These are phyloP conservation scores for Venturia effusa DNA, from an alignment of 2,329 filamentous ascomycete species.

Conservation along the genomic window DNA sequence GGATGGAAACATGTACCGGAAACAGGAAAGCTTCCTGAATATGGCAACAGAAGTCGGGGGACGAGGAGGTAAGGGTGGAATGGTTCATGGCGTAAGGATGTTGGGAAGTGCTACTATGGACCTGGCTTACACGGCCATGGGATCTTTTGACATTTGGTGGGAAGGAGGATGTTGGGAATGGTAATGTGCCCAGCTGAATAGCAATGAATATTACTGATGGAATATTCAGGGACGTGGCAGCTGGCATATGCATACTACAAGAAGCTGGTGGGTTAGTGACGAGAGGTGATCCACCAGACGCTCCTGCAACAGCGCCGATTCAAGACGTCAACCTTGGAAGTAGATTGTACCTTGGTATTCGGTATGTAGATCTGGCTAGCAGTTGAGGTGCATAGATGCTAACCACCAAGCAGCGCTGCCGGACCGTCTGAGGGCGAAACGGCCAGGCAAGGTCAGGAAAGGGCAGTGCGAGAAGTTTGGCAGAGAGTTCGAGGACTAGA, in stretches of 20 bases:
- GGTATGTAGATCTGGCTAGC: slow-evolving; percentile 30
- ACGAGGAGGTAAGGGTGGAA: slow-evolving; percentile 56
- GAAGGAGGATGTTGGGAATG: slow-evolving; percentile 76
- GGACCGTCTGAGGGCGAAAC: slow-evolving; percentile 51
- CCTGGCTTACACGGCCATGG: slow-evolving; percentile 65
- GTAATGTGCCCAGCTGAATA: slow-evolving; percentile 27
- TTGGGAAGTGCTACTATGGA: slow-evolving; percentile 59
- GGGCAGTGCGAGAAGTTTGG: slow-evolving; percentile 64
- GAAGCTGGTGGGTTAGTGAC: slow-evolving; percentile 68
- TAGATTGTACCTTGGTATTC: slow-evolving; percentile 58
- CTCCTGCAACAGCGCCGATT: slow-evolving; percentile 45
- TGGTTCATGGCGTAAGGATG: slow-evolving; percentile 68
- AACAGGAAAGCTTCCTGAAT: slow-evolving; percentile 64
- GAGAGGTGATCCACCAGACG: slow-evolving; percentile 57
- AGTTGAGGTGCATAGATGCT: background rate
- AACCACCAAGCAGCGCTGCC: slow-evolving; percentile 42
- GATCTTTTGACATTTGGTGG: slow-evolving; percentile 72
- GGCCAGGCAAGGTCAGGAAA: slow-evolving; percentile 55
- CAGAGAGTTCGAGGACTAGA: slow-evolving; percentile 54
- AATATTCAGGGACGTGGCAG: slow-evolving; percentile 53
- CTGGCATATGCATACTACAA: slow-evolving; percentile 59
- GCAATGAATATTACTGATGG: background rate
- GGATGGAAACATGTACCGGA: slow-evolving; percentile 58
- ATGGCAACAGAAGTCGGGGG: slow-evolving; percentile 59
- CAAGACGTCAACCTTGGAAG: slow-evolving; percentile 53